These are phyloP conservation scores for Pleurotus platypus DNA, from an alignment of 768 basidiomycete genomes.

Conservation along the genomic window DNA sequence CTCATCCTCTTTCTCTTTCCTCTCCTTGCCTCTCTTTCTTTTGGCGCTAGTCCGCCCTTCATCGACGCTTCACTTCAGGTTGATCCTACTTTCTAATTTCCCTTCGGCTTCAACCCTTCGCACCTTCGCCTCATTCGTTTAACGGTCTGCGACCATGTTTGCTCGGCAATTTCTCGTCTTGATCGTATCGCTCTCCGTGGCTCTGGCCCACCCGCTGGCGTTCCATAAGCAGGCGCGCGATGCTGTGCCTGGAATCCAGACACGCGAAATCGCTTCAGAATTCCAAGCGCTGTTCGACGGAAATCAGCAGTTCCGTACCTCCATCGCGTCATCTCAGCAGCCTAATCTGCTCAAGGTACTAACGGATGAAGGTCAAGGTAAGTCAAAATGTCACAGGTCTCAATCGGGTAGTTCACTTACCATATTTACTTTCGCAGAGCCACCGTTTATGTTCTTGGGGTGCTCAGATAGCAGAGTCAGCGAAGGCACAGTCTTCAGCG, in stretches of 20 bases:
- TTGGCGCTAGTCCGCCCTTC: slow-evolving; percentile 20
- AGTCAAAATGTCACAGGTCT: not conserved
- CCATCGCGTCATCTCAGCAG: slow-evolving; percentile 16
- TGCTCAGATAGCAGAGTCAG: slow-evolving; percentile 37
- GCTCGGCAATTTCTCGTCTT: slow-evolving; percentile 12
- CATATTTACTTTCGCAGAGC: slow-evolving; percentile 14
- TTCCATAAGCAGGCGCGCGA: slow-evolving; percentile 15
- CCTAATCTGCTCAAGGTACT: slow-evolving; percentile 25
- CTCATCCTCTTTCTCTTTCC: slow-evolving; percentile 7
- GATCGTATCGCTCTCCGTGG: slow-evolving; percentile 13
- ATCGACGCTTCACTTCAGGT: slow-evolving; percentile 11
- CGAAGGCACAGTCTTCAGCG: slow-evolving; percentile 34
- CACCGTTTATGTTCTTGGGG: slow-evolving; percentile 33
- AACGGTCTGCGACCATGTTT: slow-evolving; percentile 11
- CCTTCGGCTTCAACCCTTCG: not conserved
- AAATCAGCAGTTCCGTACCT: slow-evolving; percentile 27
- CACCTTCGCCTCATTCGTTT: not conserved
- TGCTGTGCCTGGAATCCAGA: slow-evolving; percentile 11
- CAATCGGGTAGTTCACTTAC: too few relatives aligned
- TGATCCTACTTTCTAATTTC: slow-evolving; percentile 6
- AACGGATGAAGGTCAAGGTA: slow-evolving; percentile 31
- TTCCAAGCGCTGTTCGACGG: slow-evolving; percentile 25
- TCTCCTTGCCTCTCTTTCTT: slow-evolving; percentile 8
- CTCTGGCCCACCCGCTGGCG: slow-evolving; percentile 17
- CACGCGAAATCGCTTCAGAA: slow-evolving; percentile 11